Percentiles rank a stretch among this genome's conserved stretches.
These are phyloP conservation scores for Botryococcus braunii DNA, from an alignment of 163 green algal genomes.

Conservation along the genomic window DNA sequence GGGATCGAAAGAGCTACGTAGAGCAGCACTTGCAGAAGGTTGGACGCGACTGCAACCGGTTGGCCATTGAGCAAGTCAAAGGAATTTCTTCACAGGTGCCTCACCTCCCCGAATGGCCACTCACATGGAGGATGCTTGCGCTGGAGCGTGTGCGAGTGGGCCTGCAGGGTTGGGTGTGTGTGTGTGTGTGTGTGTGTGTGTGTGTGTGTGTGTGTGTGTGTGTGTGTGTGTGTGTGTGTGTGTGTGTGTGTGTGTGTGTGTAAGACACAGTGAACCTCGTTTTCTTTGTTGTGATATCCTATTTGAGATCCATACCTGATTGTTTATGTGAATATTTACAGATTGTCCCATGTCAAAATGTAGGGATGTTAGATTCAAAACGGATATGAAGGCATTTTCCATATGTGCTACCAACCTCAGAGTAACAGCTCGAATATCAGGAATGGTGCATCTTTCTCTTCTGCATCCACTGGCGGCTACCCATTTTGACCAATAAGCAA, in stretches of 20 bases:
- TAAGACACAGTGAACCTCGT: neutral
- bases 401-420: too few species aligned
- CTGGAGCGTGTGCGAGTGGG: neutral
- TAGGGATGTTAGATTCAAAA: too few species aligned
- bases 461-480: too few species aligned
- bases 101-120: neutral
- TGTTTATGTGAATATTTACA: too few species aligned
- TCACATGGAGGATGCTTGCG: too few species aligned
- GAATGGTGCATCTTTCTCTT: too few species aligned
- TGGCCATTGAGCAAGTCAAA: slow-evolving; percentile 82
- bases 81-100: slow-evolving; percentile 69
- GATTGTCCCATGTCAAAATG: too few species aligned
- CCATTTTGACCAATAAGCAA: too few species aligned
- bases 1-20: slow-evolving; percentile 23
- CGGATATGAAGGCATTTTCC: too few species aligned
- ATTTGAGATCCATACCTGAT: too few species aligned
- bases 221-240: neutral
- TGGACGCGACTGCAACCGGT: slow-evolving; percentile 46
- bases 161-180: too few species aligned
- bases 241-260: neutral
- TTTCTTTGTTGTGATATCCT: neutral
- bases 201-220: neutral
- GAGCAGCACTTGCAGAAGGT: slow-evolving; percentile 53
- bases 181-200: neutral
- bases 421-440: too few species aligned